Conservation (phyloP, 192 early-diverging fungal genomes). For the Rhizophagus clarus region DNA sequence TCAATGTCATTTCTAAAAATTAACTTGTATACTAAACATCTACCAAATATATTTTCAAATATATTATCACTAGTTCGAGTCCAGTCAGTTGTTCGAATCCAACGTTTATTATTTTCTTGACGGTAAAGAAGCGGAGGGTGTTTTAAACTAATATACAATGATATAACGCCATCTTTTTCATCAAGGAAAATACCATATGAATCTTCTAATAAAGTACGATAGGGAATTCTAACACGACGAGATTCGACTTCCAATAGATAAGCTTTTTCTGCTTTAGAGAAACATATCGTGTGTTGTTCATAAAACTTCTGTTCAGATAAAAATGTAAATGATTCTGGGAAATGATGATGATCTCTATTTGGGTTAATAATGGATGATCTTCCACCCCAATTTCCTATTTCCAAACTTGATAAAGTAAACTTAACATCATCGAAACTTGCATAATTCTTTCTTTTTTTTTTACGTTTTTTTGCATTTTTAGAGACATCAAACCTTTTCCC, state of each 20-base stretch:
- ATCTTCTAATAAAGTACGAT: background rate
- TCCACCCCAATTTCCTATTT: background rate
- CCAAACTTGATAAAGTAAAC: background rate
- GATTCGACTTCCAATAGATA: background rate
- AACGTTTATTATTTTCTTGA: background rate
- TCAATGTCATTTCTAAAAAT: background rate
- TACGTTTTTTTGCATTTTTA: background rate
- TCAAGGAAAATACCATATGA: background rate
- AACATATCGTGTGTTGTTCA: background rate
- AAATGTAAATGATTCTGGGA: background rate
- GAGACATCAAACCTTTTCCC: background rate
- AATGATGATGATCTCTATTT: background rate
- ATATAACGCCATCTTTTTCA: background rate
- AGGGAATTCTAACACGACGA: background rate
- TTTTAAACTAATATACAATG: slow-evolving; percentile 10
- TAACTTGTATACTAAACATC: slow-evolving; percentile 11
- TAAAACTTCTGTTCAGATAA: background rate
- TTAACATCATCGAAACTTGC: background rate
- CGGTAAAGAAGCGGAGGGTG: background rate
- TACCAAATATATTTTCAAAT: slow-evolving; percentile 1
- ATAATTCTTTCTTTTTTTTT: background rate
- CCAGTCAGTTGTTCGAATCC: slow-evolving; percentile 7
- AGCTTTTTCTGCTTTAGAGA: background rate
- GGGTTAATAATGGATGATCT: background rate
- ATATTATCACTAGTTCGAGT: background rate